Evolutionary conservation across 1,284 basidiomycete species (phyloP), one percentile per base, ranked within the genome.

Genomic region (Amylostereum chailletii): DNA sequence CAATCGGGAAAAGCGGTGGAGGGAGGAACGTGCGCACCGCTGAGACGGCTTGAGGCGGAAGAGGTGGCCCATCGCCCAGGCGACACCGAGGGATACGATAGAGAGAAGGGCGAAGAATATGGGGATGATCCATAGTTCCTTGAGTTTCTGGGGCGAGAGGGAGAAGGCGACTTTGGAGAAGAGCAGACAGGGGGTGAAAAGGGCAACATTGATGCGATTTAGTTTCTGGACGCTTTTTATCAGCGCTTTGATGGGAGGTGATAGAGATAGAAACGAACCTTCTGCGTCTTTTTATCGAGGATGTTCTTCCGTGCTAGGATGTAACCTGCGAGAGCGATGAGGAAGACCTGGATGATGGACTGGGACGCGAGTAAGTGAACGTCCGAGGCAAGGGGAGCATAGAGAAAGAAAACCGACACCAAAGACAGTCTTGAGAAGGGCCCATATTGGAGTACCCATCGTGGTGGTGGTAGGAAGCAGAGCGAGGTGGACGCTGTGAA

Each of bases 121-220:
- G 4, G 94, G 94, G 33, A 96, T 91, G 54, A 95, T 80, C 88
- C 90, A 93, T 74, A 96, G 71, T 65, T 96, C 91, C 41, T 77
- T 76, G 8, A 95, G 71, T 70, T 94, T 93, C 38, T 77, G 83
- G 62, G 85, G 85, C 0, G 83, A 79, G 29, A 87, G 66, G 64
- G 81, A 86, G 65, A 90, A 89, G 0, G 92, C 87, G 27, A 95
- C 93, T 71, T 96, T 97, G 36, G 90, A 92, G 68, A 96, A 96
- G 30, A 96, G 74, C 19, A 97, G 79, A 0, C 89, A 87, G 0
- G 94, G 94, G 0, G 94, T 97, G 69, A 96, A 94, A 36, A 96
- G 77, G 0, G 88, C 89, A 30, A 96, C 79, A 62, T 93, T 92
- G 48, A 92, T 70, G 34, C 77, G 72, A 58, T 90, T 90, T 27